Base-by-base conservation (phyloP, 2,329 filamentous ascomycete genomes). In the Fusarium mangiferae region DNA sequence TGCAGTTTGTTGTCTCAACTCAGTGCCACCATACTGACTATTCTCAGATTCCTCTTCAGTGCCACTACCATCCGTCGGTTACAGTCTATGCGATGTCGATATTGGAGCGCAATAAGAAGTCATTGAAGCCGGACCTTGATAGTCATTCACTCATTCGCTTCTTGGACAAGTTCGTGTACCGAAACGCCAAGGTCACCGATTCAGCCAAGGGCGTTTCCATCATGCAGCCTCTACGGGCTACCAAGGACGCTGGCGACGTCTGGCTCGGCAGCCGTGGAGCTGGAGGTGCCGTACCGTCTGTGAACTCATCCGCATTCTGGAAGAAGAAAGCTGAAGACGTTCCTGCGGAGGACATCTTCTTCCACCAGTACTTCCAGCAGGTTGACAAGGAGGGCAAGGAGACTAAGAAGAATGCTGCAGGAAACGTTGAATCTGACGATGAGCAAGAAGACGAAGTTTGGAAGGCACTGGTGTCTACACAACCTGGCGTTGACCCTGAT, bases 91-190 rank as follows among this genome's bases (percentile, higher is more conserved):
- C 96, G 3, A 86, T 88, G 22, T 90, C 91, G 64, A 84, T 98
- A 44, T 83, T 97, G 14, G 86, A 89, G 56, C 89, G 91, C 67
- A 89, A 92, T 74, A 88, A 90, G 58, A 91, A 94, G 82, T 92
- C 94, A 68, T 90, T 93, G 72, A 98, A 98, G 82, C 95, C 96
- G 0, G 96, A 99, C 78, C 87, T 98, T 58, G 92, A 93, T 22
- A 92, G 94, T 66, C 96, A 98, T 82, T 96, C 94, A 4, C 89
- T 99, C 55, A 96, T 96, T 79, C 93, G 97, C 82, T 99, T 99
- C 87, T 87, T 99, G 66, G 96, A 99, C 84, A 95, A 97, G 77
- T 99, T 99, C 82, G 94, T 98, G n/a, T 99, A 98, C 87, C 92
- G 94, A 76, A 98, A 96, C 78, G 91, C 96, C 70, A 98, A 98